phyloP scores from a whole-genome alignment of 176 grass and related monocot genomes.

The Phoenix roebelenii region DNA sequence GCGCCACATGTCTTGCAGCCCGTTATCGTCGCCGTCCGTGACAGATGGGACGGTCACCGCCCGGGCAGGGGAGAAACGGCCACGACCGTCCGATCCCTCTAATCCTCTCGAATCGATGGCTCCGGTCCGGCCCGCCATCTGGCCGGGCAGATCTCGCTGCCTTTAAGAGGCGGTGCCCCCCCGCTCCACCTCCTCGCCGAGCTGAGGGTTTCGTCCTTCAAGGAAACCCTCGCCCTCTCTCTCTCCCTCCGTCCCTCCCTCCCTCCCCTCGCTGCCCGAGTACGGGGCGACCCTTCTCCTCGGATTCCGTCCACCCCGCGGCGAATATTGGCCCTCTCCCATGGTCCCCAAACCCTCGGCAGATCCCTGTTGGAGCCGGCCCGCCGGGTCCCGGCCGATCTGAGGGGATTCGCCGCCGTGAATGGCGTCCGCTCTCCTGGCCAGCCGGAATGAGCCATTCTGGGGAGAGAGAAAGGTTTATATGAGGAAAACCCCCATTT shows the following conservation, averaged over 20 bases:
- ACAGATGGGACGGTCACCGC: slow-evolving; percentile 26
- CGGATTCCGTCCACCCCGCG: no score
- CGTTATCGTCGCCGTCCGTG: slow-evolving; percentile 14
- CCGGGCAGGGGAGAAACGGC: background rate
- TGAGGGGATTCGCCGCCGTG: slow-evolving; percentile 9
- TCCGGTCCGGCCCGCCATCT: background rate
- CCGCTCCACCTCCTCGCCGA: background rate
- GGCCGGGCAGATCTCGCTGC: slow-evolving; percentile 10
- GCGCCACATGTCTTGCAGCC: slow-evolving; percentile 11
- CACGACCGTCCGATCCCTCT: slow-evolving; percentile 1
- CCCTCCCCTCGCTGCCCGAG: background rate
- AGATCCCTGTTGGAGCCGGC: slow-evolving; percentile 2
- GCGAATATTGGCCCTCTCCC: background rate
- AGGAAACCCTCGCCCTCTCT: background rate
- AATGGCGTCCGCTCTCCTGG: slow-evolving; percentile 76
- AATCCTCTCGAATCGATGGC: background rate
- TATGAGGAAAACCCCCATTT: slow-evolving; percentile 24
- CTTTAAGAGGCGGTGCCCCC: slow-evolving; percentile 8
- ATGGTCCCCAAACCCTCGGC: slow-evolving; percentile 1
- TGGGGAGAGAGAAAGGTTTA: slow-evolving; percentile 38
- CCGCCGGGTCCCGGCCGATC: slow-evolving; percentile 8
- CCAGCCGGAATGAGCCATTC: slow-evolving; percentile 37
- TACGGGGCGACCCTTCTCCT: background rate
- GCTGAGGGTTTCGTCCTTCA: background rate
- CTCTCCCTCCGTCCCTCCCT: background rate